Percentiles rank a stretch among this genome's conserved stretches.
These are phyloP conservation scores for Ophioceras dolichostomum DNA, from an alignment of 2,329 filamentous ascomycete species.

Conservation along the genomic window DNA sequence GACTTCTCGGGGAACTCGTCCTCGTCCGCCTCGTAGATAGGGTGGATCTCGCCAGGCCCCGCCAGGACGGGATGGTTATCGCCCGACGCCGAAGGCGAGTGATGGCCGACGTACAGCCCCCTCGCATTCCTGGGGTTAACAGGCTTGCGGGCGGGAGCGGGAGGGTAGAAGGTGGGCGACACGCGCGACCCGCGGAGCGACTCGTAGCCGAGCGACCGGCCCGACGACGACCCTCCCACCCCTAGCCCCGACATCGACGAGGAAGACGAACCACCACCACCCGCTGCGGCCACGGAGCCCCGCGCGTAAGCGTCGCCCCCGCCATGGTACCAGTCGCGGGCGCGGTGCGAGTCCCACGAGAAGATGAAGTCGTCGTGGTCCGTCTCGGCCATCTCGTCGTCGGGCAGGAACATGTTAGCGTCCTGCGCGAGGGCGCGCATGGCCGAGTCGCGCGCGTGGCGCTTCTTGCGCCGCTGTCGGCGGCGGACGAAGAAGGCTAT, in stretches of 20 bases:
- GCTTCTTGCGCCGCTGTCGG: slow-evolving; percentile 26
- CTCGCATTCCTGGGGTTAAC: slow-evolving; percentile 17
- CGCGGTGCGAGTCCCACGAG: slow-evolving; percentile 15
- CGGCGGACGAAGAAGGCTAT: slow-evolving; percentile 33
- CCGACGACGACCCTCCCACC: no score
- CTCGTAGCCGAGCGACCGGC: slow-evolving; percentile 37
- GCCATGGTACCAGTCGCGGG: slow-evolving; percentile 30
- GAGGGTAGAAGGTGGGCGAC: slow-evolving; percentile 6
- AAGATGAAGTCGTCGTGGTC: slow-evolving; percentile 17
- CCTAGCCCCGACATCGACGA: no score
- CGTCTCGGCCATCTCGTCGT: slow-evolving; percentile 34
- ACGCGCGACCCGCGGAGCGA: slow-evolving; percentile 24
- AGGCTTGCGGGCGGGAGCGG: no score
- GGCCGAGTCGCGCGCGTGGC: slow-evolving; percentile 27
- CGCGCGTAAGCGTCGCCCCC: slow-evolving; percentile 28
- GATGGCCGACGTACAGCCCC: slow-evolving; percentile 21
- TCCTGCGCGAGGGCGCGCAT: slow-evolving; percentile 38
- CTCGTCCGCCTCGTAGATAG: slow-evolving; percentile 47
- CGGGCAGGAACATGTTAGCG: slow-evolving; percentile 28
- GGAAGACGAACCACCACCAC: no score
- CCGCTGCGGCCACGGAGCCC: slow-evolving; percentile 11
- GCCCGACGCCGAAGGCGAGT: not conserved
- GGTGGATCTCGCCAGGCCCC: slow-evolving; percentile 34
- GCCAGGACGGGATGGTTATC: not conserved
- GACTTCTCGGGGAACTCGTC: slow-evolving; percentile 15